Evolutionary conservation across 108 stramenopile species (phyloP), one percentile per base, ranked within the genome.

Genomic region (Cyclostephanos tholiformis): DNA sequence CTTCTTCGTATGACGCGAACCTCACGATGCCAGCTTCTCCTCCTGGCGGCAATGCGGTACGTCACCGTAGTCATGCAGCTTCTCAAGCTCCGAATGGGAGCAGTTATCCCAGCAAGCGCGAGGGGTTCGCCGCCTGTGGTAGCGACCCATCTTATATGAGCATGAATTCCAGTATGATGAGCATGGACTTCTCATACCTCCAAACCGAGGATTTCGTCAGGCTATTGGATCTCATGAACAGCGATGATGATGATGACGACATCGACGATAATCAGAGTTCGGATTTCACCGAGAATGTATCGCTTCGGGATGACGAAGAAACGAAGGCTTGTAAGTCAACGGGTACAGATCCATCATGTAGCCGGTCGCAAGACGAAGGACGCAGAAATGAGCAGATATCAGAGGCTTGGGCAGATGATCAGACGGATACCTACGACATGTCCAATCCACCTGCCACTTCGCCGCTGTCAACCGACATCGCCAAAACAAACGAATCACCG

Each of bases 231-330:
- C 2, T 39, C 30, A 30, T 51, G 2, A 19, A 19, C 12, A 52
- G 50, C 55, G 27, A 30, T 30, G 50, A 56, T 36, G 38, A 23
- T 4, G 4, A 4, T 4, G 26, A 14, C 39, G 36, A 36, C 14
- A 6, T 20, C 30, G 2, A 4, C 20, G 32, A 32, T 32, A 32
- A 4, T 6, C 27, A 49, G 26, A 69, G 51, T 22, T 55, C 68
- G 36, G 70, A 78, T n/a, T 67, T 78, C 26, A 50, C 63, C n/a
- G 44, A 71, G 43, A 35, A 32, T 35, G 32, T 56, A 26, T 25
- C 52, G 19, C 53, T 69, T 32, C 32, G 32, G 32, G 32, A 32
- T 32, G 32, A 32, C 29, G 23, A 43, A 8, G 49, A 29, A 25
- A 22, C 20, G 6, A 27, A 27, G 22, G 30, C 59, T 19, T 25